Evolutionary conservation across 1,284 basidiomycete species (phyloP), one percentile per base, ranked within the genome.

Genomic region (Austroboletus novae-zelandiae): DNA sequence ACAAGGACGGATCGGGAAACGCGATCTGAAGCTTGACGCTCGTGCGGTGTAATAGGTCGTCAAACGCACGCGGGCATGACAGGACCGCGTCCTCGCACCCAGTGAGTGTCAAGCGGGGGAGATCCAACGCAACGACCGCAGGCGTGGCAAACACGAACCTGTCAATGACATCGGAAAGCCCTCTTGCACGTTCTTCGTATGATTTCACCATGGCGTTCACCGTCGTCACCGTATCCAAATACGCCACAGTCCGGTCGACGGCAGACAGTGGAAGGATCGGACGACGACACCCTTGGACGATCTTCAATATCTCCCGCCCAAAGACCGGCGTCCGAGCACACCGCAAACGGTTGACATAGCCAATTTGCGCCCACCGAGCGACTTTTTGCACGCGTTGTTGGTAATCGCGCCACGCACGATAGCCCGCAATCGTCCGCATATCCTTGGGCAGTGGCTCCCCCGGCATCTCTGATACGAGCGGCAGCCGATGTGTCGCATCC

Each of bases 11-110:
- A 61, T 97, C 93, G 0, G 95, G 95, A 67, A 98, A 98, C 1
- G 94, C 94, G 51, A 98, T 92, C 62, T 95, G 92, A 27, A 95
- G 78, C 66, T 92, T 94, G 57, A 94, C 91, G 40, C 79, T 81
- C 0, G 87, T 72, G 1, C 74, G 77, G 62, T 94, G 92, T 25
- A 98, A 74, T 6, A 83, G 66, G 0, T 72, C 73, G 61, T 91
- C 89, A 59, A 92, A 87, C 11, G 70, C 66, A 4, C 73, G 64
- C 9, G 72, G 61, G 54, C 71, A 71, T 20, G 64, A 68, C 40
- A 61, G 56, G 39, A 66, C 57, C 3, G 66, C 53, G 1, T 67
- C 59, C 42, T 75, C 71, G 40, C 65, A 54, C 5, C 79, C 79
- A 1, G 76, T 57, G 13, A 93, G 72, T 1, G 80, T 76, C 47